phyloP scores from a whole-genome alignment of 371 early-diverging fungal species.

The Aphelidium insulamus region DNA sequence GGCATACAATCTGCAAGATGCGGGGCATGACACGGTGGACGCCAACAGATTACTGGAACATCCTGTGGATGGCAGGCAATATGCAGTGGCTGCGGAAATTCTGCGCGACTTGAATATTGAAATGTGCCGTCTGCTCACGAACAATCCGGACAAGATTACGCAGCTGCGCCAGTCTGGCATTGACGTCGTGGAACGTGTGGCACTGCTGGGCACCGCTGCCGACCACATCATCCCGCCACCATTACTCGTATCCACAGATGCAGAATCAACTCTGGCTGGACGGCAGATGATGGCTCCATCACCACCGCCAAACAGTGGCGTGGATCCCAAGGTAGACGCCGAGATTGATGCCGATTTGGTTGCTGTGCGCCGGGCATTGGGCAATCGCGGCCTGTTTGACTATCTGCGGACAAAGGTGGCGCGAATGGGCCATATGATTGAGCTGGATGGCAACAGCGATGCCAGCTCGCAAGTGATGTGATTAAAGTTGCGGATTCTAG shows the following conservation, averaged over 20 bases:
- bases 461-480: no score
- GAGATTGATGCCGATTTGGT: conserved; percentile 3
- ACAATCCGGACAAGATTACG: conserved; percentile 83
- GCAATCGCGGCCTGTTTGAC: conserved; percentile 38
- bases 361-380: conserved; percentile 2
- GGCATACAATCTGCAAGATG: conserved; percentile 89
- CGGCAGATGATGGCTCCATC: conserved; percentile 11
- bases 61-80: conserved; percentile 74
- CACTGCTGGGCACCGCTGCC: conserved; percentile 74
- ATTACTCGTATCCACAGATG: neutral
- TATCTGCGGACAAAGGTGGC: conserved; percentile 62
- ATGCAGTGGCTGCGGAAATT: conserved; percentile 77
- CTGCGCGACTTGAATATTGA: conserved; percentile 49
- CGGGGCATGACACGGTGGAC: conserved; percentile 81
- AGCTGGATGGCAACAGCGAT: no score
- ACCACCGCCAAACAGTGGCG: neutral
- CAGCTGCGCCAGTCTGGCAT: conserved; percentile 43
- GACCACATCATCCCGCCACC: conserved; percentile 9
- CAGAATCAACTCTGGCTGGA: neutral
- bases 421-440: conserved; percentile 68
- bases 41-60: conserved; percentile 75
- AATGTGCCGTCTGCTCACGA: conserved; percentile 60
- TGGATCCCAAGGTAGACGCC: conserved; percentile 4
- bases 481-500: no score
- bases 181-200: conserved; percentile 51